phyloP scores from a whole-genome alignment of 805 yeast species.

The Hanseniaspora pseudoguilliermondii region DNA sequence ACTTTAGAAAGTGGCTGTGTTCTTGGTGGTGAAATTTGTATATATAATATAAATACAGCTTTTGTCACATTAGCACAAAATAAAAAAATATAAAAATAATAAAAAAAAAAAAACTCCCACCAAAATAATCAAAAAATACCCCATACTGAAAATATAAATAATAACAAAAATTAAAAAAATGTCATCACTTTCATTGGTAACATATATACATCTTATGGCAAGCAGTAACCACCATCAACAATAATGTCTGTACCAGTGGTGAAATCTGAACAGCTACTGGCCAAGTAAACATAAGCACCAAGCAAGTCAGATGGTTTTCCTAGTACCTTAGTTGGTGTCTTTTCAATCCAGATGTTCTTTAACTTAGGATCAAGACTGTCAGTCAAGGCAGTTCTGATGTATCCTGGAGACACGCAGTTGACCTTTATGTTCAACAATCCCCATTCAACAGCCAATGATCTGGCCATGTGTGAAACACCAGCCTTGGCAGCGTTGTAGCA shows the following conservation, averaged over 20 bases:
- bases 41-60: too few species aligned
- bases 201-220: background rate
- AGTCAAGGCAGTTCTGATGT: slow-evolving; percentile 60
- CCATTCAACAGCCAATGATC: slow-evolving; percentile 79
- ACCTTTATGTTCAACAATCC: slow-evolving; percentile 68
- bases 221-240: slow-evolving; percentile 65
- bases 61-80: too few species aligned
- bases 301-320: slow-evolving; percentile 60
- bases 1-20: too few species aligned
- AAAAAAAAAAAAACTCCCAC: too few species aligned
- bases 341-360: slow-evolving; percentile 36
- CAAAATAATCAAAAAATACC: too few species aligned
- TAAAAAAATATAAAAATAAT: too few species aligned
- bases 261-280: slow-evolving; percentile 67
- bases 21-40: too few species aligned
- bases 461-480: slow-evolving; percentile 61
- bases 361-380: slow-evolving; percentile 35
- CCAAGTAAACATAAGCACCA: slow-evolving; percentile 70
- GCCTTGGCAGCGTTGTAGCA: slow-evolving; percentile 82
- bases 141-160: too few species aligned
- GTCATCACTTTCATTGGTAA: too few species aligned
- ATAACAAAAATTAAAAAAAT: too few species aligned
- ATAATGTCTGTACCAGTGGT: slow-evolving; percentile 66
- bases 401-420: slow-evolving; percentile 76
- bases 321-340: slow-evolving; percentile 61